Evolutionary conservation across 2,329 filamentous ascomycete species (phyloP).

Genomic region (Epichloe coenophiala): DNA sequence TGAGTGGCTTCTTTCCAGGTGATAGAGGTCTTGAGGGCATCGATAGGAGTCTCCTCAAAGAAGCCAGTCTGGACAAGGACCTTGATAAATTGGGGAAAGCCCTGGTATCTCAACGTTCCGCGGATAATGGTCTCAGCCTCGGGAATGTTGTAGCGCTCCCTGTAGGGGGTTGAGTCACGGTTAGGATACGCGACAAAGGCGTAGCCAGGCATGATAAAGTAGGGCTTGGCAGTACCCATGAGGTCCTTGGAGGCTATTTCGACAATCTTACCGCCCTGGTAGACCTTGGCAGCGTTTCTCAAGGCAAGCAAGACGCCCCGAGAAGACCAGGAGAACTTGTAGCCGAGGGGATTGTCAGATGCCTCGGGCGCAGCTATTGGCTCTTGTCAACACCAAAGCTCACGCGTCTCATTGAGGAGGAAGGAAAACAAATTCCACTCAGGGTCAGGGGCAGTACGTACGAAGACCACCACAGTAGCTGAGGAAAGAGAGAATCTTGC

Average conservation of each 20-base stretch:
- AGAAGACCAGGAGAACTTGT: conserved; percentile 70
- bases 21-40: conserved; percentile 52
- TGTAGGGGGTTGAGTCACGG: conserved; percentile 78
- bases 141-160: conserved; percentile 79
- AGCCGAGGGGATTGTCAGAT: conserved; percentile 71
- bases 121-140: conserved; percentile 83
- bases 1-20: conserved; percentile 78
- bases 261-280: conserved; percentile 63
- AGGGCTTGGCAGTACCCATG: conserved; percentile 57
- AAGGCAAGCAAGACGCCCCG: conserved; percentile 81
- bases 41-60: conserved; percentile 55
- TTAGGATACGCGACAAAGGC: conserved; percentile 89
- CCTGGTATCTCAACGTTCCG: conserved; percentile 69
- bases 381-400: neutral
- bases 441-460: no score
- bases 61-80: conserved; percentile 83
- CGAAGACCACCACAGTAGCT: conserved; percentile 58
- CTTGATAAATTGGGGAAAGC: conserved; percentile 84
- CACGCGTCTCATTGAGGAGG: no score
- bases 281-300: conserved; percentile 73
- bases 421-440: no score
- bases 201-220: conserved; percentile 77
- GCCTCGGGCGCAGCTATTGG: conserved; percentile 51
- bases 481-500: conserved; percentile 71
- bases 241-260: conserved; percentile 36